Evolutionary conservation across 352 stramenopile species (phyloP), one percentile per base, ranked within the genome.

Genomic region (Globisporangium sylvaticum): DNA sequence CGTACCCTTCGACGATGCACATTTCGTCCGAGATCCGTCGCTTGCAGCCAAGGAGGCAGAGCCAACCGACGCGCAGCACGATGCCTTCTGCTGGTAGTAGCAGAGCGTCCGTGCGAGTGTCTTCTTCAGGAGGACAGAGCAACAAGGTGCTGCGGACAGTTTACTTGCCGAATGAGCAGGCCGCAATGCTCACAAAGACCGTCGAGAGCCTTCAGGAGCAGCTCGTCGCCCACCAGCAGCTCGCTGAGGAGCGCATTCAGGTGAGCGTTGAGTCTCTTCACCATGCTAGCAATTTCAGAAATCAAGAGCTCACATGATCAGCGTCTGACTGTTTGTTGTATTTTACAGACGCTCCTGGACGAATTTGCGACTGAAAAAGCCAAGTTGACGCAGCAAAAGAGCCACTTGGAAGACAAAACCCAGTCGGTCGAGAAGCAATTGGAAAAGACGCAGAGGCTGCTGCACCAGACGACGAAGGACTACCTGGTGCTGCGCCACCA

Each of bases 151-250:
- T 95, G 22, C 79, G 85, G 3, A 95, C 85, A 20, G 77, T 94
- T 20, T 95, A 93, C 60, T 78, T 94, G 72, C 86, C 85, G 3
- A 90, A 85, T 64, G 84, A 90, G 8, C 81, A 92, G 60, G 76
- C 79, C 2, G 78, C 82, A 12, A 67, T 58, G 32, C 71, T 95
- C 22, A 66, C 73, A 6, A 74, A 76, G 66, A 84, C 78, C 0
- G 78, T 91, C 44, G 67, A 89, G 25, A 79, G 72, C 24, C 73
- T 96, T 8, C 74, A 89, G 53, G 69, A 85, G 15, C 81, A 95
- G 61, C 80, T 94, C 3, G 66, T 76, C 0, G 64, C 74, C 8
- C 79, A 90, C 56, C 75, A 89, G 53, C 65, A 81, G 62, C 71
- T 93, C 31, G 66, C 77, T 20, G 76, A 90, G 25, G 76, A 88